Percentiles rank a stretch among this genome's conserved stretches.
Conservation (phyloP, 768 basidiomycete genomes). For the Rhizopogon vesiculosus region DNA sequence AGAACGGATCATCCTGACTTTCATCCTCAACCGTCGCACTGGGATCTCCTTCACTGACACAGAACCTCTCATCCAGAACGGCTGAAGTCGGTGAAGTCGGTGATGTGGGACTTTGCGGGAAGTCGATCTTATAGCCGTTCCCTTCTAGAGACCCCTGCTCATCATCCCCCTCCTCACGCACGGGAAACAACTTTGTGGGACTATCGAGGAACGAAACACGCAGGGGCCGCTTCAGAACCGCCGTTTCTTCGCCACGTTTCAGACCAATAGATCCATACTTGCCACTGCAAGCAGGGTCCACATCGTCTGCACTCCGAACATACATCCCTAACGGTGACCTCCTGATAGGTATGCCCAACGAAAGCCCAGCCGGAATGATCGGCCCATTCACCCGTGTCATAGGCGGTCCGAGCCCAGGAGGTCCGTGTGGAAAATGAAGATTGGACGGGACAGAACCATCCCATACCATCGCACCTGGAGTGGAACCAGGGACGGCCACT, state of each 20-base stretch:
- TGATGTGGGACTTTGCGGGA: constrained; percentile 11
- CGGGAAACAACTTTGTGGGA: constrained; percentile 22
- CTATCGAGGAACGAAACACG: constrained; percentile 11
- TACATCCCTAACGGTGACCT: constrained; percentile 46
- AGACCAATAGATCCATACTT: constrained; percentile 15
- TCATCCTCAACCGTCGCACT: constrained; percentile 3
- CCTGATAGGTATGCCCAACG: constrained; percentile 44
- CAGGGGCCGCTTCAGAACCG: constrained; percentile 10
- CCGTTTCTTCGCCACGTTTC: constrained; percentile 9
- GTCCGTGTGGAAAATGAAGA: neutral
- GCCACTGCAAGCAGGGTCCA: constrained; percentile 6
- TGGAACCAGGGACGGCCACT: neutral
- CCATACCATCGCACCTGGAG: constrained; percentile 12
- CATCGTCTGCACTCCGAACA: constrained; percentile 36
- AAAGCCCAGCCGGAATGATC: constrained; percentile 32
- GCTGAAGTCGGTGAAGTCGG: neutral
- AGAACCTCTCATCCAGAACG: neutral
- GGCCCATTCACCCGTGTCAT: constrained; percentile 9
- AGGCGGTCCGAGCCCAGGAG: constrained; percentile 17
- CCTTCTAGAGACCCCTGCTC: constrained; percentile 27
- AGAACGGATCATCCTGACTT: constrained; percentile 21
- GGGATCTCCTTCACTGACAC: neutral
- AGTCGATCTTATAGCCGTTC: constrained; percentile 15
- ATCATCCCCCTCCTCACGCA: constrained; percentile 22
- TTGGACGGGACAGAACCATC: constrained; percentile 1